Evolutionary conservation across 495 filamentous ascomycete genomes (phyloP).

Genomic region (Durotheca rogersii): DNA sequence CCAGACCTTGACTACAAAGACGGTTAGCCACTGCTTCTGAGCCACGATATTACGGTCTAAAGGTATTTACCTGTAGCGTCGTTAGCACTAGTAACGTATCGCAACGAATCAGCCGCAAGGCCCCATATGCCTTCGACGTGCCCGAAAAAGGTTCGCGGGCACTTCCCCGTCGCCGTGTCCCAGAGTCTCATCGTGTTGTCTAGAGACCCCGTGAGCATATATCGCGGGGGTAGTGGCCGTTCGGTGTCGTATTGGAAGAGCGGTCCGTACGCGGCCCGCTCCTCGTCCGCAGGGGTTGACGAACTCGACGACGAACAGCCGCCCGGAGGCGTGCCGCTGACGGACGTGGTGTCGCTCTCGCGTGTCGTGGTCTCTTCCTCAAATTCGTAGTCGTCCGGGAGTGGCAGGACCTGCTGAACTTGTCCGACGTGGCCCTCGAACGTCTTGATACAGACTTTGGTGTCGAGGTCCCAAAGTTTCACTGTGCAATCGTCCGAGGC

Average conservation of each 20-base stretch:
- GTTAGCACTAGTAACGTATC: conserved; percentile 84
- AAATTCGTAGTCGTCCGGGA: conserved; percentile 86
- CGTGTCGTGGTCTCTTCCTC: conserved; percentile 67
- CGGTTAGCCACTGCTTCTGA: conserved; percentile 6
- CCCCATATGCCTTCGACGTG: conserved; percentile 97
- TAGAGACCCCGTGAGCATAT: conserved; percentile 88
- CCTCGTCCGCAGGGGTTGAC: conserved; percentile 38
- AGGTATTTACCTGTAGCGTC: conserved; percentile 73
- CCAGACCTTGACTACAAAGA: conserved; percentile 70
- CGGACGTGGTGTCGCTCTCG: conserved; percentile 55
- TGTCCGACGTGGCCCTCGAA: conserved; percentile 95
- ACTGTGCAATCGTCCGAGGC: conserved; percentile 92
- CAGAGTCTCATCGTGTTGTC: conserved; percentile 91
- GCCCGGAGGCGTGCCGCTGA: conserved; percentile 36
- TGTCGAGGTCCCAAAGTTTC: conserved; percentile 91
- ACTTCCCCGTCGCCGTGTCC: conserved; percentile 80
- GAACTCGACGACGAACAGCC: conserved; percentile 20
- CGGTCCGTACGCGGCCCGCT: conserved; percentile 55
- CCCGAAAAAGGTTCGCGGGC: conserved; percentile 89
- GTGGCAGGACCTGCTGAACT: conserved; percentile 82
- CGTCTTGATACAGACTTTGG: conserved; percentile 68
- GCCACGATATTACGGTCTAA: too few relatives aligned
- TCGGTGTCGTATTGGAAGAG: conserved; percentile 55
- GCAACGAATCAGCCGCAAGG: conserved; percentile 84
- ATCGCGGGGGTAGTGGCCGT: conserved; percentile 73